Evolutionary conservation across 2,329 filamentous ascomycete genomes (phyloP), one percentile per base, ranked within the genome.

Genomic region (Fusarium pseudoanthophilum): DNA sequence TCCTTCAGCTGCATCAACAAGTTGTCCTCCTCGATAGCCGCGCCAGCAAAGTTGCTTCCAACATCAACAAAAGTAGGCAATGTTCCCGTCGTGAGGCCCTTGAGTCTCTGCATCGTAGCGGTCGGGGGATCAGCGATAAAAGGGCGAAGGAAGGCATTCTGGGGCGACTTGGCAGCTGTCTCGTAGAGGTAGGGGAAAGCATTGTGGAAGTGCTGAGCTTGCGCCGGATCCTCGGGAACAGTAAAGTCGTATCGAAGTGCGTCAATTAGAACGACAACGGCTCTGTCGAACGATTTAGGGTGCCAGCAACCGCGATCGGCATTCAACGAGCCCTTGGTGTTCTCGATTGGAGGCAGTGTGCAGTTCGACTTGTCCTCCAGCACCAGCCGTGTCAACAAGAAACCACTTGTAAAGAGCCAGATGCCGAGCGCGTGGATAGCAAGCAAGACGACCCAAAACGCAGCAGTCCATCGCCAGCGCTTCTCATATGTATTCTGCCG

Each of bases 91-190:
- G 95, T 99, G 73, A 99, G 83, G 7, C 95, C 96, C 84, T 98
- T 98, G 74, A 99, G 84, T 72, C 96, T 87, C 82, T 98, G 96
- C 67, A 98, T 85, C 11, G 96, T 99, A 11, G 95, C 92, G 7
- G 96, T 99, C 11, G 96, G 96, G 40, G 96, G 95, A 79, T 99
- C 96, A 43, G 96, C 96, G 79, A 99, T 98, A 82, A 99, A 99
- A 2, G 96, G 96, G 32, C 95, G 88, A 53, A 99, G 85, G 79
- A 99, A 94, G 2, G 96, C 95, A 81, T 97, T 94, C 63, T 92
- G 85, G 1, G 96, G 96, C 52, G 89, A 87, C 64, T 89, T 85
- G 65, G 91, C 84, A 1, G 95, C 92, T 16, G 92, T 95, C 78
- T 97, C 93, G 84, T 98, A 92, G 32, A 98, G 85, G 60, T 97